Percentiles rank a stretch among this genome's conserved stretches.
Conservation (phyloP, 768 basidiomycete genomes). For the Pulveroboletus ravenelii region DNA sequence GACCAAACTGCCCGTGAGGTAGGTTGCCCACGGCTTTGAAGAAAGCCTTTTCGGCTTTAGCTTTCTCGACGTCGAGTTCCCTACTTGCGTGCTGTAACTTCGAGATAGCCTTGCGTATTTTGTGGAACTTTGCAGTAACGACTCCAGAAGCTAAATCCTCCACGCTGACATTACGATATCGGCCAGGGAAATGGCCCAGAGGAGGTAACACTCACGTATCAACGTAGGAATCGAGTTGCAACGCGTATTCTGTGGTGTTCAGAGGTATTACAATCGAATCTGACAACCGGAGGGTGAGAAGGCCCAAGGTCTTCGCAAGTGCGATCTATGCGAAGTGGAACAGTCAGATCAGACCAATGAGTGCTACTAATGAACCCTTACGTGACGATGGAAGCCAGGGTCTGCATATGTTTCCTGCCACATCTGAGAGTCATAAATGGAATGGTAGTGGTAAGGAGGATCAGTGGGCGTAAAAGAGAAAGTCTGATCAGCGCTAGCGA, state of each 20-base stretch:
- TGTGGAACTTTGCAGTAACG: conserved; percentile 32
- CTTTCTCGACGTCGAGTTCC: conserved; percentile 57
- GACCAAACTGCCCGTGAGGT: neutral
- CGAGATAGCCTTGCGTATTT: conserved; percentile 43
- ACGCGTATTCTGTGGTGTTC: conserved; percentile 71
- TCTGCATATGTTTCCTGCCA: conserved; percentile 77
- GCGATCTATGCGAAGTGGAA: conserved; percentile 42
- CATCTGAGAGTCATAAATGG: conserved; percentile 63
- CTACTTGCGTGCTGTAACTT: conserved; percentile 47
- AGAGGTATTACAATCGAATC: conserved; percentile 63
- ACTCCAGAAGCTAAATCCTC: conserved; percentile 36
- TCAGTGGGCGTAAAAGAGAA: conserved; percentile 39
- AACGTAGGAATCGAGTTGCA: conserved; percentile 58
- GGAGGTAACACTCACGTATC: conserved; percentile 42
- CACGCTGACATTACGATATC: conserved; percentile 39
- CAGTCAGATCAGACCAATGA: neutral
- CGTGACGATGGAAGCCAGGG: conserved; percentile 69
- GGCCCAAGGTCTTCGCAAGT: conserved; percentile 59
- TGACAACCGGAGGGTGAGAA: conserved; percentile 52
- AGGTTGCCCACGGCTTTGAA: conserved; percentile 39
- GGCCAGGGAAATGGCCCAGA: conserved; percentile 23
- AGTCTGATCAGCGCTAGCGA: conserved; percentile 31
- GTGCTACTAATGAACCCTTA: conserved; percentile 27
- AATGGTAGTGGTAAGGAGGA: conserved; percentile 69
- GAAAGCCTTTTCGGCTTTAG: conserved; percentile 49